A percentile compares a stretch with the other conserved stretches of the same genome.
These are phyloP conservation scores for Salvia hispanica DNA, from an alignment of 257 asterid species.

Conservation along the genomic window DNA sequence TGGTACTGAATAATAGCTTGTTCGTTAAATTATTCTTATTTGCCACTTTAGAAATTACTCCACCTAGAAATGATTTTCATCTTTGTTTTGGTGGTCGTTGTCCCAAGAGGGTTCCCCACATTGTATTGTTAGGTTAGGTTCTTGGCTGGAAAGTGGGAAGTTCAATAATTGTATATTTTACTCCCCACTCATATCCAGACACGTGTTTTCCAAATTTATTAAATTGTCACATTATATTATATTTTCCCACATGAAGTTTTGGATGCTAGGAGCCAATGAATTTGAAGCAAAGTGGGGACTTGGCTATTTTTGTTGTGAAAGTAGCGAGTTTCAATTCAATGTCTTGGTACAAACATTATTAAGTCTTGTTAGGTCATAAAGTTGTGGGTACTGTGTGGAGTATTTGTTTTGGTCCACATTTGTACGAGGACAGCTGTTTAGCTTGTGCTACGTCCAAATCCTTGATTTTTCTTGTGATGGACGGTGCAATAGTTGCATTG, in stretches of 20 bases:
- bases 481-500: not conserved
- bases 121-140: conserved; percentile 17
- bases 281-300: conserved; percentile 44
- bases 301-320: conserved; percentile 34
- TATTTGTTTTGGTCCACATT: conserved; percentile 40
- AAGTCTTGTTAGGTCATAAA: conserved; percentile 32
- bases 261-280: conserved; percentile 46
- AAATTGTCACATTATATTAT: conserved; percentile 17
- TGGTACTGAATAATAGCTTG: not conserved
- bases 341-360: conserved; percentile 29
- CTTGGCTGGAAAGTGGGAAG: conserved; percentile 31
- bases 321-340: conserved; percentile 23
- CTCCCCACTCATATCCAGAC: conserved; percentile 31
- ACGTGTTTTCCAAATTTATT: conserved; percentile 25
- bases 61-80: conserved; percentile 16
- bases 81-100: conserved; percentile 36
- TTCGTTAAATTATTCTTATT: not conserved
- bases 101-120: conserved; percentile 35
- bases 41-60: not conserved
- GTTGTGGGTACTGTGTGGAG: not conserved
- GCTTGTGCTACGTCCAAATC: conserved; percentile 27
- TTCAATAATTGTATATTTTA: conserved; percentile 22
- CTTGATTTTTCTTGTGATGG: conserved; percentile 18
- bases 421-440: conserved; percentile 45
- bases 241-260: conserved; percentile 23